Conservation (phyloP, 2,329 filamentous ascomycete species). For the Fusarium heterosporum region DNA sequence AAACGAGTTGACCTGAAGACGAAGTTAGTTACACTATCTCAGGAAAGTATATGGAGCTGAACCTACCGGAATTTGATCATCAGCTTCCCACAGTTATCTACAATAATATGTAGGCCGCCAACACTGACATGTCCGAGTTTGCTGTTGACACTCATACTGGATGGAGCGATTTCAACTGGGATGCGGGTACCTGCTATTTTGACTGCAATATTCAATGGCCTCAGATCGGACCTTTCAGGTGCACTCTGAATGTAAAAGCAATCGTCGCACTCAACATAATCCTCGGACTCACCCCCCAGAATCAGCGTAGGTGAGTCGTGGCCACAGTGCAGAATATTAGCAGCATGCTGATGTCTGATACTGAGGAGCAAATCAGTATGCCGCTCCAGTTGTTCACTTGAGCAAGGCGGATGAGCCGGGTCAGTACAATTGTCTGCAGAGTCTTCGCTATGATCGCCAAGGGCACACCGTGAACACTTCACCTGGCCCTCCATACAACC, state of each 20-base stretch:
- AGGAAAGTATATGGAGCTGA: background rate
- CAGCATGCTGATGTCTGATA: background rate
- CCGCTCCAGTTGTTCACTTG: background rate
- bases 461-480: conserved; percentile 11
- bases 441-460: background rate
- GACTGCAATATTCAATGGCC: conserved; percentile 1
- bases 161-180: conserved; percentile 23
- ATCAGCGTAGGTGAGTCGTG: conserved; percentile 19
- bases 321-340: conserved; percentile 3
- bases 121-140: conserved; percentile 20
- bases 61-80: conserved; percentile 37
- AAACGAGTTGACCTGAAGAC: conserved; percentile 31
- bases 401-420: background rate
- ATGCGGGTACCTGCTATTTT: conserved; percentile 8
- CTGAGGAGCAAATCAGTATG: background rate
- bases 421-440: background rate
- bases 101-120: conserved; percentile 29
- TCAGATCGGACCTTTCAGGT: background rate
- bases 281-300: background rate
- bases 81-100: conserved; percentile 15
- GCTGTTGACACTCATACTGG: conserved; percentile 27
- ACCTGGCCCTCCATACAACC: background rate
- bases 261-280: conserved; percentile 24
- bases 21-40: conserved; percentile 3
- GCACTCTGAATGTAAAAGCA: conserved; percentile 9